Base-by-base conservation (phyloP, 1,284 basidiomycete species). In the Takashimella koratensis region DNA sequence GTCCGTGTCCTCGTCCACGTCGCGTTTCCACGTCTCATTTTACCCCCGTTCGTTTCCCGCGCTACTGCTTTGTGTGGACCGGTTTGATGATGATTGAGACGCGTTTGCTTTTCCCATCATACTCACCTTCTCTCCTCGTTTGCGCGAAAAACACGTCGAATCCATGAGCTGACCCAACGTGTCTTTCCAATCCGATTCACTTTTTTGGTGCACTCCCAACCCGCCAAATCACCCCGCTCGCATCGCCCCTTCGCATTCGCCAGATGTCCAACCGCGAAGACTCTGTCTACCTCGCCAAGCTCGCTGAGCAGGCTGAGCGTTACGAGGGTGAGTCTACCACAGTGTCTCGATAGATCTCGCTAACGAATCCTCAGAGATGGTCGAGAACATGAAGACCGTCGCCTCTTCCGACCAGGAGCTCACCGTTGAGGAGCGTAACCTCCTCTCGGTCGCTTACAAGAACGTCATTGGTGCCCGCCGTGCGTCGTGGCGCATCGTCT, bases 401-500 rank as follows among this genome's bases (percentile, higher is more conserved):
- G 93, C 93, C 59, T 95, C 92, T 26, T 91, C 90, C 56, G 90
- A 94, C 82, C 89, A 94, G 79, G 93, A 98, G 76, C 88, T 98
- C 74, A 97, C 95, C 64, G 95, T 98, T 52, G 95, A 98, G 82
- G 95, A 98, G 82, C 93, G 96, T 64, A 98, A 98, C 79, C 86
- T 98, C 55, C 86, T 98, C 56, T 98, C 94, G 24, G 95, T 98
- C 64, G 95, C 95, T 25, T 98, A 98, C 86, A 99, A 99, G 90
- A 99, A 98, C 80, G 94, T 98, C 64, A 98, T 98, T 70, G 95
- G 95, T 79, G 95, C 95, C 45, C 94, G 95, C 69, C 93, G 95
- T 78, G 95, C 95, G 46, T 97, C 93, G 48, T 98, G 95, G 95
- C 84, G 96, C 70, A 98, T 98, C 73, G 94, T 98, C 61, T 97